Base-by-base conservation (phyloP, 2,329 filamentous ascomycete genomes). In the Exophiala bonariae region DNA sequence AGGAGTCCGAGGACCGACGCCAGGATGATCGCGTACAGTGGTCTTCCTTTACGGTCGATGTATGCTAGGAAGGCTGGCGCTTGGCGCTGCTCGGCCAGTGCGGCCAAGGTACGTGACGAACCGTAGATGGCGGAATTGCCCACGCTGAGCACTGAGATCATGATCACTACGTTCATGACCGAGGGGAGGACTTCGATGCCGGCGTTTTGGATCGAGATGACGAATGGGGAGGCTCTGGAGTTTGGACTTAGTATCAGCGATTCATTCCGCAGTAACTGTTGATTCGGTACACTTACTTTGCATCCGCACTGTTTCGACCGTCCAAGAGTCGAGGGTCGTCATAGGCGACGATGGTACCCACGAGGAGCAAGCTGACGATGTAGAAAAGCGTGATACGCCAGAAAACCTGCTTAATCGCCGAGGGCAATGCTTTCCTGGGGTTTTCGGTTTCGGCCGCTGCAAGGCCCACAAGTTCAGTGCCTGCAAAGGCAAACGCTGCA, bases 151-250 rank as follows among this genome's bases (percentile, higher is more conserved):
- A 83, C 80, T 4, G 79, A 77, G 32, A 83, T 75, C 37, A 83
- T 72, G 58, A 86, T 82, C 42, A 86, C 76, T 13, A 76, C 81
- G 63, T 87, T 87, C 72, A 87, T 82, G 53, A 87, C 78, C 18
- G 75, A 77, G 18, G 82, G 81, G 11, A 87, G 74, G 2, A 77
- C 77, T 2, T 64, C 61, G 34, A 88, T 79, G 35, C 81, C 80
- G 5, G 82, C 81, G 47, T 81, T 72, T 51, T 78, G 68, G 50
- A 82, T 81, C 18, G 80, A 79, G 55, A 87, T 79, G 49, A 87
- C 83, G 59, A 87, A 86, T 1, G 85, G 85, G 0, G 79, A 82
- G 5, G 77, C 75, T 44, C 50, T 54, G 23, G 8, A 22, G 5
- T 4, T 19, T 9, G 17, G 14, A 11, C n/a, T 34, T n/a, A 43